phyloP scores from a whole-genome alignment of 768 basidiomycete genomes.

The Boletus rex-veris region DNA sequence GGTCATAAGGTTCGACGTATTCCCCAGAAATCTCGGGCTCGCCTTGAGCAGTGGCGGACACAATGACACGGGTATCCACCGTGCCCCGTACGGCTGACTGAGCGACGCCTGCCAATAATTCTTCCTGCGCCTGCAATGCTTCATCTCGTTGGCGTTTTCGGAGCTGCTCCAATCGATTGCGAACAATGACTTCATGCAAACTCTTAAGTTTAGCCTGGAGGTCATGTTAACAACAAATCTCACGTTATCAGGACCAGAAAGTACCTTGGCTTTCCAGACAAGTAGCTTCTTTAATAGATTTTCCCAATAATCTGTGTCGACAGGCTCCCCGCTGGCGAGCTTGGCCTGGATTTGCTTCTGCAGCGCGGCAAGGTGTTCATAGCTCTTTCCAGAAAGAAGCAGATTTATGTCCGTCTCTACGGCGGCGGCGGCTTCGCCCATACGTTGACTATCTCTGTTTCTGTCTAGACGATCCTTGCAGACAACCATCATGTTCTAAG shows the following conservation, averaged over 20 bases:
- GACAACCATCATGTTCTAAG: conserved; percentile 94
- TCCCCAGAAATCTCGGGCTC: conserved; percentile 44
- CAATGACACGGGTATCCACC: conserved; percentile 35
- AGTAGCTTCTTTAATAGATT: conserved; percentile 83
- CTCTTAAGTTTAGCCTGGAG: conserved; percentile 82
- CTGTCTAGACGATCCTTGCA: conserved; percentile 87
- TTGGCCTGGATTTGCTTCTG: conserved; percentile 88
- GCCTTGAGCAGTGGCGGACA: conserved; percentile 30
- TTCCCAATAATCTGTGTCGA: conserved; percentile 99
- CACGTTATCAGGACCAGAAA: conserved; percentile 1
- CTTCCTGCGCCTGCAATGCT: conserved; percentile 90
- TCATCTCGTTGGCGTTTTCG: conserved; percentile 96
- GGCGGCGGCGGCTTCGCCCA: conserved; percentile 66
- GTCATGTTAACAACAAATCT: conserved; percentile 4
- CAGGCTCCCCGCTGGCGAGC: conserved; percentile 85
- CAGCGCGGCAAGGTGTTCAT: conserved; percentile 76
- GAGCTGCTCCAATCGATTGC: conserved; percentile 93
- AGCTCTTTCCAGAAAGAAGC: conserved; percentile 80
- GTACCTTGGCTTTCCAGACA: conserved; percentile 95
- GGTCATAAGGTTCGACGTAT: conserved; percentile 75
- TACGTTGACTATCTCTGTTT: conserved; percentile 57
- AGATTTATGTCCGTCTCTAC: conserved; percentile 84
- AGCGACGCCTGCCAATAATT: conserved; percentile 76
- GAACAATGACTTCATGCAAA: conserved; percentile 94
- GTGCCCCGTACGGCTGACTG: conserved; percentile 50